Conservation (phyloP, 2,329 filamentous ascomycete genomes). For the Xylaria sp. region DNA sequence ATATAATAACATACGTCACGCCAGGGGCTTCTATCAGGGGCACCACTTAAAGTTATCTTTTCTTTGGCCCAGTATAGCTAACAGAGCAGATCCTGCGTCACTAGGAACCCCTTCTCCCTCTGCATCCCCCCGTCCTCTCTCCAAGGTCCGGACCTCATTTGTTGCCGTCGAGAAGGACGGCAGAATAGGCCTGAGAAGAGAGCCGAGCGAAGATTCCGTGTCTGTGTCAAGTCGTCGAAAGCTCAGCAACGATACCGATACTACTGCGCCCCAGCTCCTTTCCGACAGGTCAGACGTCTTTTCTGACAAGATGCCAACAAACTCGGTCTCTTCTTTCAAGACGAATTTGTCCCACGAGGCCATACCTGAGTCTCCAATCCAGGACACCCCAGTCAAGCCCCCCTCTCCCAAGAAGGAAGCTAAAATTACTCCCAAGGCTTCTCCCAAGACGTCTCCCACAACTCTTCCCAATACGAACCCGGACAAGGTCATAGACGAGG, state of each 20-base stretch:
- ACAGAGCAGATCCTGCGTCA: constrained; percentile 47
- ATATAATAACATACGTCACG: constrained; percentile 41
- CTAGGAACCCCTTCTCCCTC: constrained; percentile 51
- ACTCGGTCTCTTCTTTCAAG: constrained; percentile 44
- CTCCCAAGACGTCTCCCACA: constrained; percentile 44
- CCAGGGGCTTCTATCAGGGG: constrained; percentile 29
- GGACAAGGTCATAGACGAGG: constrained; percentile 56
- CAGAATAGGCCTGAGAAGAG: constrained; percentile 63
- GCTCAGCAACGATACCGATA: constrained; percentile 54
- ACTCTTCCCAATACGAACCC: constrained; percentile 50
- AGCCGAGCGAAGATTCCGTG: constrained; percentile 57
- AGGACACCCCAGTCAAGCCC: constrained; percentile 37
- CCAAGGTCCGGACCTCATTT: constrained; percentile 80
- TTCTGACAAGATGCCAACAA: constrained; percentile 49
- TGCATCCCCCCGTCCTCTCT: constrained; percentile 72
- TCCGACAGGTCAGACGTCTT: constrained; percentile 55
- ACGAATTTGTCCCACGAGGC: constrained; percentile 54
- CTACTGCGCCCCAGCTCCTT: constrained; percentile 53
- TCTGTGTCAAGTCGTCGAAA: constrained; percentile 53
- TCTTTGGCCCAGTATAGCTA: constrained; percentile 43
- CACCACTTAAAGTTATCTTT: constrained; percentile 32
- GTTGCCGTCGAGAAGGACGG: constrained; percentile 77
- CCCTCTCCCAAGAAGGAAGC: constrained; percentile 43
- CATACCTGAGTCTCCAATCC: constrained; percentile 58
- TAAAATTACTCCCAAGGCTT: constrained; percentile 38